Evolutionary conservation across 1,284 basidiomycete species (phyloP).

Genomic region (Phlebopus sp.): DNA sequence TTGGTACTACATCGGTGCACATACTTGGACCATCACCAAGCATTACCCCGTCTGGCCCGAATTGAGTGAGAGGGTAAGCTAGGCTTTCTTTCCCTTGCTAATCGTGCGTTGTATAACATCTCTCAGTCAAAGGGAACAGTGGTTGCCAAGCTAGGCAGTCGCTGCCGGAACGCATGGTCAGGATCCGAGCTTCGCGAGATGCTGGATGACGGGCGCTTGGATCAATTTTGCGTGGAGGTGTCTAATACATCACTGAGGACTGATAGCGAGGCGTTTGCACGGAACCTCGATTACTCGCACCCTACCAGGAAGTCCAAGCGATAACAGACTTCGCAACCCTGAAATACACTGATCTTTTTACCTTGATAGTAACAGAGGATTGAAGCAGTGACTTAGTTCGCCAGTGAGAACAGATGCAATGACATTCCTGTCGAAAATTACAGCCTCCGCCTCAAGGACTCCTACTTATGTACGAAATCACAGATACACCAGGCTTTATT

Average conservation of each 20-base stretch:
- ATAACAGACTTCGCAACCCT: not conserved
- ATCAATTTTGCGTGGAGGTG: constrained; percentile 41
- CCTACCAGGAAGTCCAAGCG: not conserved
- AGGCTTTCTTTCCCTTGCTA: not conserved
- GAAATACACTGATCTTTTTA: not conserved
- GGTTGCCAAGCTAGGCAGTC: constrained; percentile 33
- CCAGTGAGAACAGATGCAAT: no score
- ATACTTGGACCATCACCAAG: constrained; percentile 35
- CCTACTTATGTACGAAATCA: no score
- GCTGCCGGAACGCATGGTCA: constrained; percentile 23
- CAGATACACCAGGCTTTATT: not conserved
- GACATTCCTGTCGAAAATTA: no score
- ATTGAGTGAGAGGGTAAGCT: constrained; percentile 35
- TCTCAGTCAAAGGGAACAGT: constrained; percentile 35
- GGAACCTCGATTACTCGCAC: constrained; percentile 19
- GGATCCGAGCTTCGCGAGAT: constrained; percentile 30
- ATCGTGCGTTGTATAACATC: not conserved
- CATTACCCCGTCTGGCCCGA: constrained; percentile 36
- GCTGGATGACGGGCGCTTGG: constrained; percentile 36
- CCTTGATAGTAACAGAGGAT: no score
- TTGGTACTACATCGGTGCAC: constrained; percentile 48
- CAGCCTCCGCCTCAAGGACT: no score
- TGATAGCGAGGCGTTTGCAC: constrained; percentile 26
- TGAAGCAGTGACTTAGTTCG: no score
- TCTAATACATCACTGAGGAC: constrained; percentile 25